phyloP scores from a whole-genome alignment of 1,284 basidiomycete genomes.

The Cystobasidium slooffiae region DNA sequence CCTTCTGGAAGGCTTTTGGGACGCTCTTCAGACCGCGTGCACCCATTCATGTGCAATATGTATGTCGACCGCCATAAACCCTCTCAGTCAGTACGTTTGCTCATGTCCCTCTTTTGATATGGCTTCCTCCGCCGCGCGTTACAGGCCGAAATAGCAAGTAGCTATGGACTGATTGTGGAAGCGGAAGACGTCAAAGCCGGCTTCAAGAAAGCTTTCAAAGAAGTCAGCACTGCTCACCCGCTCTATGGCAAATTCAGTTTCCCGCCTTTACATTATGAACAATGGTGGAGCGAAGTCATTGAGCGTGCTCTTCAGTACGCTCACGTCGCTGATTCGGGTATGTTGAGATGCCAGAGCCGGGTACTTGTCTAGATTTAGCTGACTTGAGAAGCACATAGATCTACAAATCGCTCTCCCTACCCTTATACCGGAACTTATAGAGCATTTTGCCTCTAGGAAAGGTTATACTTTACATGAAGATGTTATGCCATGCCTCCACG shows the following conservation, averaged over 20 bases:
- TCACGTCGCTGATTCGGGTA: slow-evolving; percentile 42
- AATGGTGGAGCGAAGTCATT: slow-evolving; percentile 51
- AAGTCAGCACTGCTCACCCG: slow-evolving; percentile 42
- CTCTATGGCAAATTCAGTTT: slow-evolving; percentile 50
- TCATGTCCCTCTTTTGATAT: neutral
- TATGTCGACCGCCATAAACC: slow-evolving; percentile 12
- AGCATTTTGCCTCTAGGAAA: slow-evolving; percentile 47
- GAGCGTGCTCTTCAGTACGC: slow-evolving; percentile 47
- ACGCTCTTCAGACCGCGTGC: slow-evolving; percentile 48
- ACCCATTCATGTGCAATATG: slow-evolving; percentile 49
- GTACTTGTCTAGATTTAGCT: neutral
- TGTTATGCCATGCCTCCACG: slow-evolving; percentile 40
- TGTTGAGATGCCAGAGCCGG: neutral
- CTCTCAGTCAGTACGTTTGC: neutral
- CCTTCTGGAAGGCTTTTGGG: slow-evolving; percentile 49
- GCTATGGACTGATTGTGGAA: slow-evolving; percentile 44
- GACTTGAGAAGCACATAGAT: slow-evolving; percentile 10
- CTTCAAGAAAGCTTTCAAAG: slow-evolving; percentile 50
- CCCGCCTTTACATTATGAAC: slow-evolving; percentile 44
- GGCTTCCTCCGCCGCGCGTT: neutral
- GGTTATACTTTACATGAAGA: slow-evolving; percentile 49
- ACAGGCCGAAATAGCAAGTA: slow-evolving; percentile 38
- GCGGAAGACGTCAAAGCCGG: slow-evolving; percentile 43
- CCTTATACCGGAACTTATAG: slow-evolving; percentile 45
- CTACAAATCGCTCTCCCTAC: slow-evolving; percentile 40